Conservation (phyloP, 768 basidiomycete species). For the Psilocybe cubensis region DNA sequence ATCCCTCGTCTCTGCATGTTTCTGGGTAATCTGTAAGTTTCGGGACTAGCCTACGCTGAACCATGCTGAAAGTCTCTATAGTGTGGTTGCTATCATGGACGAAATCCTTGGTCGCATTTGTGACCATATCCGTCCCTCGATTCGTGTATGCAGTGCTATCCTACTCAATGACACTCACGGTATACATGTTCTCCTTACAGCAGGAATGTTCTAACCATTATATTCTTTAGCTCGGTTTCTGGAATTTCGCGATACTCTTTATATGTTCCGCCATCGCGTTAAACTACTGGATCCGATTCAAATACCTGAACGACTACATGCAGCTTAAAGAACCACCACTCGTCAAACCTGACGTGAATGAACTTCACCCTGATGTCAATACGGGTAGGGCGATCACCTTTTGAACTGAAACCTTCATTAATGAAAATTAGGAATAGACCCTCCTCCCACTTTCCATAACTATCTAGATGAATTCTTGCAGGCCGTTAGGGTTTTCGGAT, state of each 20-base stretch:
- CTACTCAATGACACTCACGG: slow-evolving; percentile 89
- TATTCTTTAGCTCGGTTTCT: slow-evolving; percentile 76
- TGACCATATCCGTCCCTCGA: slow-evolving; percentile 82
- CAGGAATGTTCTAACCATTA: slow-evolving; percentile 2
- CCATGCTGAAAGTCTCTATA: slow-evolving; percentile 26
- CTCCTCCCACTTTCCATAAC: slow-evolving; percentile 85
- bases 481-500: slow-evolving; percentile 96
- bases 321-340: slow-evolving; percentile 82
- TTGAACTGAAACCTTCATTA: neutral
- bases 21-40: slow-evolving; percentile 81
- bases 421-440: slow-evolving; percentile 36
- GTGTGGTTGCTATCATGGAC: slow-evolving; percentile 86
- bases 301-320: slow-evolving; percentile 75
- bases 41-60: neutral
- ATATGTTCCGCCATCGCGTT: slow-evolving; percentile 64
- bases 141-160: slow-evolving; percentile 79
- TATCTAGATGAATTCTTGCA: slow-evolving; percentile 97
- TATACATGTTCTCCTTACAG: slow-evolving; percentile 32
- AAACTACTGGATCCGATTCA: slow-evolving; percentile 86
- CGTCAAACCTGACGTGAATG: slow-evolving; percentile 81
- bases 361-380: slow-evolving; percentile 92
- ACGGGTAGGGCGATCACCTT: slow-evolving; percentile 39
- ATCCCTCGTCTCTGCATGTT: slow-evolving; percentile 77
- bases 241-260: slow-evolving; percentile 85
- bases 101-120: slow-evolving; percentile 73